These are phyloP conservation scores for Pestalotiopsis sp. DNA, from an alignment of 2,329 filamentous ascomycete species.

Conservation along the genomic window DNA sequence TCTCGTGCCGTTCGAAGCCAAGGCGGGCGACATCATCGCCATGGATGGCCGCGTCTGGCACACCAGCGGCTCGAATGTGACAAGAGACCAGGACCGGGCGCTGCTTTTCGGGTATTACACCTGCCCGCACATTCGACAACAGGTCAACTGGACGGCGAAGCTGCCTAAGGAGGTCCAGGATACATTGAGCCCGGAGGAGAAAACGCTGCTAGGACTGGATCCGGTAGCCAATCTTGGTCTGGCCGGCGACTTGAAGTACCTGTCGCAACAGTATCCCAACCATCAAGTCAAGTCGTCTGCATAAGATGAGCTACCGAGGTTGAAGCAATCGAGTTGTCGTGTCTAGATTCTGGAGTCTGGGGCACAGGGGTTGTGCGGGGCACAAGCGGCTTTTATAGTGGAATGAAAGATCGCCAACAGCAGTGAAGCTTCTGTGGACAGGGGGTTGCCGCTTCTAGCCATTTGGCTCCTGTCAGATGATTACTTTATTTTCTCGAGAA, in stretches of 20 bases:
- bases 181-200: conserved; percentile 23
- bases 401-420: no score
- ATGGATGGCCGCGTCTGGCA: conserved; percentile 36
- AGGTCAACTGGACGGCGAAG: conserved; percentile 33
- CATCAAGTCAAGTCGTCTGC: neutral
- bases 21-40: conserved; percentile 30
- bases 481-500: no score
- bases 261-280: conserved; percentile 15
- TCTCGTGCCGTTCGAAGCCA: conserved; percentile 31
- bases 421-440: no score
- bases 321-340: neutral
- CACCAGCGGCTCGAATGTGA: conserved; percentile 31
- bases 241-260: conserved; percentile 16
- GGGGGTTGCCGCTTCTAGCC: no score
- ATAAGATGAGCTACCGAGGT: neutral
- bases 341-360: no score
- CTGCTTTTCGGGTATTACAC: conserved; percentile 34
- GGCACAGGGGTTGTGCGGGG: no score
- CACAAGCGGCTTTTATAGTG: no score
- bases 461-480: no score
- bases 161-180: conserved; percentile 28
- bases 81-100: conserved; percentile 29
- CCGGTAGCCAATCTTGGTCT: conserved; percentile 17
- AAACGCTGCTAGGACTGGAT: conserved; percentile 27
- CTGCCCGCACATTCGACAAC: conserved; percentile 26